Conservation (phyloP, 2,329 filamentous ascomycete species). For the Arthrocladium fulminans region DNA sequence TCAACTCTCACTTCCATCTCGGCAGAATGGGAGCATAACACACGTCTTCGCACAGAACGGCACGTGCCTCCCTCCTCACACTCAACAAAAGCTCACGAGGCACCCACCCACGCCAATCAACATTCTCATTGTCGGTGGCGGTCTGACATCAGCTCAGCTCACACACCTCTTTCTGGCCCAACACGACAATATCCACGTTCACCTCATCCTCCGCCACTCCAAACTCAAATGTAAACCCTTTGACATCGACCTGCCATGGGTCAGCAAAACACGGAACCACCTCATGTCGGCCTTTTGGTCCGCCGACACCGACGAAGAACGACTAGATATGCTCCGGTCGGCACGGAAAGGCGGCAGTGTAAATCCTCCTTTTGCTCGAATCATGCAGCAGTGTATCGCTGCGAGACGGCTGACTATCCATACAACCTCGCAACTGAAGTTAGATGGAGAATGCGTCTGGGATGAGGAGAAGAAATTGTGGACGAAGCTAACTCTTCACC, state of each 20-base stretch:
- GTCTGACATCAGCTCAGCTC: conserved; percentile 67
- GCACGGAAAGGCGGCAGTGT: conserved; percentile 71
- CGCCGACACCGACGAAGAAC: conserved; percentile 61
- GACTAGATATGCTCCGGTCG: conserved; percentile 54
- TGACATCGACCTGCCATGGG: conserved; percentile 68
- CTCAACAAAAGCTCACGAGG: conserved; percentile 46
- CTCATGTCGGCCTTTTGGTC: conserved; percentile 71
- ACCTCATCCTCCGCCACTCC: conserved; percentile 56
- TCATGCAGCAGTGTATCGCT: conserved; percentile 53
- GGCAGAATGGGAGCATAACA: conserved; percentile 37
- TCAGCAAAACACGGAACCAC: conserved; percentile 71
- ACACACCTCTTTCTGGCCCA: conserved; percentile 56
- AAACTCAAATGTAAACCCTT: conserved; percentile 59
- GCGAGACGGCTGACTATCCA: conserved; percentile 47
- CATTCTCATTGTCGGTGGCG: conserved; percentile 64
- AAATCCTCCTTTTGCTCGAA: conserved; percentile 58
- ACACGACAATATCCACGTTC: conserved; percentile 54
- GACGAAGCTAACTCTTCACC: conserved; percentile 36
- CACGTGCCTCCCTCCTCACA: conserved; percentile 46
- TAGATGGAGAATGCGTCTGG: conserved; percentile 42
- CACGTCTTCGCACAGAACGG: conserved; percentile 56
- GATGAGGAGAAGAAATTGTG: conserved; percentile 35
- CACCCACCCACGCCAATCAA: conserved; percentile 35
- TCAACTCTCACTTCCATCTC: conserved; percentile 12
- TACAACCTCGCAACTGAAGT: conserved; percentile 48